These are phyloP conservation scores for Colletotrichum lini DNA, from an alignment of 2,329 filamentous ascomycete genomes.

Conservation along the genomic window DNA sequence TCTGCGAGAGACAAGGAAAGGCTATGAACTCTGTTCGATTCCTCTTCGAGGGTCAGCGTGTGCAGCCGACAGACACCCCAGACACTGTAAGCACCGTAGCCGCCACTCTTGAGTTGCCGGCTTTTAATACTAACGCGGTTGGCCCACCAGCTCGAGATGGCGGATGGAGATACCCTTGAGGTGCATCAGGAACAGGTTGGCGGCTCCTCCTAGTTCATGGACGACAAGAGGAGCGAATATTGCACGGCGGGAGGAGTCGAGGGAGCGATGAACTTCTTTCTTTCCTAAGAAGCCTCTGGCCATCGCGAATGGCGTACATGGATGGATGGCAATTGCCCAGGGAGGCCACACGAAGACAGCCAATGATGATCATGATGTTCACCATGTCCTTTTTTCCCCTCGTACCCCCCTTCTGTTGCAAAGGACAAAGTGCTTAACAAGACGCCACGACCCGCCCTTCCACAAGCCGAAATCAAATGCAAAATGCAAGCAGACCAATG, in stretches of 20 bases:
- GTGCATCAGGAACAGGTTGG: slow-evolving; percentile 99
- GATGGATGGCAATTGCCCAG: slow-evolving; percentile 13
- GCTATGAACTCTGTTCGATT: slow-evolving; percentile 87
- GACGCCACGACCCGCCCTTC: slow-evolving; percentile 1
- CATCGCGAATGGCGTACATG: slow-evolving; percentile 24
- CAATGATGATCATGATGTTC: slow-evolving; percentile 41
- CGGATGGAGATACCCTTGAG: slow-evolving; percentile 94
- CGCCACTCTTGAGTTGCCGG: background rate
- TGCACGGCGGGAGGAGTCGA: slow-evolving; percentile 6
- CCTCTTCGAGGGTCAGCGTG: slow-evolving; percentile 94
- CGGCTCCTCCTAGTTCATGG: slow-evolving; percentile 58
- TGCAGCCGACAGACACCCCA: slow-evolving; percentile 90
- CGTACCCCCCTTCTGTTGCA: background rate
- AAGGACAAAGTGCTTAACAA: background rate
- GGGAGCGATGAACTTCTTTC: slow-evolving; percentile 22
- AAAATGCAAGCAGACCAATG: background rate
- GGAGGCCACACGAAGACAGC: slow-evolving; percentile 26
- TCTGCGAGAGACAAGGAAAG: slow-evolving; percentile 97
- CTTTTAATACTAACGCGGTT: slow-evolving; percentile 43
- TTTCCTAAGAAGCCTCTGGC: slow-evolving; percentile 20
- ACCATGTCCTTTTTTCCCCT: slow-evolving; percentile 17
- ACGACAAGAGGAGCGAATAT: background rate
- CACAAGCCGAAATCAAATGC: background rate
- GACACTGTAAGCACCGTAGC: slow-evolving; percentile 79
- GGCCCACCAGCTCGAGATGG: slow-evolving; percentile 86